Percentiles rank a stretch among this genome's conserved stretches.
phyloP scores from a whole-genome alignment of 768 basidiomycete genomes.

The Boletus rubroflammeus region DNA sequence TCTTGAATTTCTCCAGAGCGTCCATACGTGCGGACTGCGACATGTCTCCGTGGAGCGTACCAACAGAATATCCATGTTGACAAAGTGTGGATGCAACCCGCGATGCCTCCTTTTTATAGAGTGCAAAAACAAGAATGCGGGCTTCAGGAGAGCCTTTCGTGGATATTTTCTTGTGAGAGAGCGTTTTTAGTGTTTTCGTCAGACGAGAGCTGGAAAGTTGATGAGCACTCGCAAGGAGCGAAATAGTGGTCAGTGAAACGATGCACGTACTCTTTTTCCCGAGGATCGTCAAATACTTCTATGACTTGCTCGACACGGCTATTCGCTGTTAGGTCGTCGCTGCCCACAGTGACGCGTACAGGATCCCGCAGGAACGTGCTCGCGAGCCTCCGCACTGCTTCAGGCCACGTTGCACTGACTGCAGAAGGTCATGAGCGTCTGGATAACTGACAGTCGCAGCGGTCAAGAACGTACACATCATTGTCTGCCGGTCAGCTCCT shows the following conservation, averaged over 20 bases:
- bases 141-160: slow-evolving; percentile 48
- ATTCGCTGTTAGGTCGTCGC: slow-evolving; percentile 93
- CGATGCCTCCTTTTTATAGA: slow-evolving; percentile 97
- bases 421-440: neutral
- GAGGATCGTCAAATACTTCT: slow-evolving; percentile 85
- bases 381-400: slow-evolving; percentile 85
- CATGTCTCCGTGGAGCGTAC: slow-evolving; percentile 88
- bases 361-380: slow-evolving; percentile 83
- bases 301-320: slow-evolving; percentile 88
- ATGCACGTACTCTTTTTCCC: slow-evolving; percentile 77
- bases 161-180: slow-evolving; percentile 61
- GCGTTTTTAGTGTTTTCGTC: slow-evolving; percentile 47
- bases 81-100: slow-evolving; percentile 81
- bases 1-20: slow-evolving; percentile 83
- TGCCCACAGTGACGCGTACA: slow-evolving; percentile 89
- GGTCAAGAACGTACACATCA: slow-evolving; percentile 75
- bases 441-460: too few relatives aligned
- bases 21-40: slow-evolving; percentile 80
- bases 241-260: neutral
- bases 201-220: slow-evolving; percentile 50
- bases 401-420: slow-evolving; percentile 99
- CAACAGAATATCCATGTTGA: slow-evolving; percentile 72
- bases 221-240: neutral
- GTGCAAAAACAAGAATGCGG: slow-evolving; percentile 85
- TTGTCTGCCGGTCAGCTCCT: slow-evolving; percentile 73